Base-by-base conservation (phyloP, 1,139 yeast genomes). In the Hemisphaericaspora lyxosophila region DNA sequence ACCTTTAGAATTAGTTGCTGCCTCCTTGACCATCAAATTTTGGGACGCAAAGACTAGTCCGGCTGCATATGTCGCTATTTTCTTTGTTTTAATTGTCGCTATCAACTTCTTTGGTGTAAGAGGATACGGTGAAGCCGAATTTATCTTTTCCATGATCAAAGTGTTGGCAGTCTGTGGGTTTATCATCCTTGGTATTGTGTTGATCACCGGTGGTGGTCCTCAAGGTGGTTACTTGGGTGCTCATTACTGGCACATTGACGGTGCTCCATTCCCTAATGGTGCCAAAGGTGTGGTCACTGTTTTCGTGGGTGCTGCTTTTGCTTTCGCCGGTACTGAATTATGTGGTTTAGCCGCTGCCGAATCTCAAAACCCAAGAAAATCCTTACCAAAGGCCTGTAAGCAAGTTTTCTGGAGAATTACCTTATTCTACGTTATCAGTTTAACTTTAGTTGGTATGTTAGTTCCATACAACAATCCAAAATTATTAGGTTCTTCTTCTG, bases 1-100 rank as follows among this genome's bases (percentile, higher is more conserved):
- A 49, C 90, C 92, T 2, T 63, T 82, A 44, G 92, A 84, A 60
- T 67, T 84, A 52, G 87, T 82, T 45, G 90, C 90, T 8, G 85
- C 87, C 22, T 75, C 89, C 11, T 66, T 84, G 45, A 80, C 86
- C 11, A 78, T 83, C 43, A 66, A 75, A 45, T 84, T 70, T 57
- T 84, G 92, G 92, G 70, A 81, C 38, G 56, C 67, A 8, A 51
- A 53, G 28, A 67, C 78, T 45, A 73, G 73, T 55, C 66, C 85
- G 3, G 89, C 82, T 35, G 88, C 80, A 5, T 84, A 82, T 82
- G 85, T 84, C 13, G 69, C 67, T 3, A 72, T 83, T 13, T 84
- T 84, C 54, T 82, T 77, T 56, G 75, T 71, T 9, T 59, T 77
- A 28, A 79, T 84, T 48, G 64, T 75, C 17, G 55, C 60, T 3